Conservation (phyloP, 2,329 filamentous ascomycete species). For the Aspergillus persii region DNA sequence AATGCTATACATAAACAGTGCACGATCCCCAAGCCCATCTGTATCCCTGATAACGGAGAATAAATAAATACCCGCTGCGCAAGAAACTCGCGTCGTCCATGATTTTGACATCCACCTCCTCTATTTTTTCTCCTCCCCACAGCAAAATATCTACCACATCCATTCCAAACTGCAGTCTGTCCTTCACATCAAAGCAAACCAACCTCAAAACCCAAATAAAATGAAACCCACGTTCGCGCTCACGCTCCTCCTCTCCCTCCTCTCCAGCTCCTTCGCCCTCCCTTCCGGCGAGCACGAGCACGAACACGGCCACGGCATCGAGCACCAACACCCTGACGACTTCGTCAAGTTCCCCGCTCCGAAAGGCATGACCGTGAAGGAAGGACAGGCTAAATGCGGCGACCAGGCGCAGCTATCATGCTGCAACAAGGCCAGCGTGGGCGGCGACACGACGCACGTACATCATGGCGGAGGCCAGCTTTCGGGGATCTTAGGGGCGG, state of each 20-base stretch:
- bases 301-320: background rate
- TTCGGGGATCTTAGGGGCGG: constrained; percentile 1
- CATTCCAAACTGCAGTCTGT: no score
- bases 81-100: no score
- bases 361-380: constrained; percentile 25
- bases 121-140: no score
- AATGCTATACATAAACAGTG: no score
- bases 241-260: background rate
- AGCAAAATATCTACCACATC: no score
- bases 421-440: constrained; percentile 37
- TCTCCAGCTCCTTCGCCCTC: background rate
- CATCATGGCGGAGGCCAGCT: constrained; percentile 19
- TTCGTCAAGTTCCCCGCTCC: background rate
- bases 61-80: no score
- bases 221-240: background rate
- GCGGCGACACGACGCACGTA: constrained; percentile 32
- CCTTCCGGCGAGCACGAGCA: background rate
- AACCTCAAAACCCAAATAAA: background rate
- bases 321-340: background rate
- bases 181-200: background rate
- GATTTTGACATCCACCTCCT: no score
- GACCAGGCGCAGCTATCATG: constrained; percentile 36
- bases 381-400: constrained; percentile 35
- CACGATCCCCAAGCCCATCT: no score
- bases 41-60: no score